Evolutionary conservation across 768 basidiomycete genomes (phyloP).

Genomic region (Kwoniella newhampshirensis): DNA sequence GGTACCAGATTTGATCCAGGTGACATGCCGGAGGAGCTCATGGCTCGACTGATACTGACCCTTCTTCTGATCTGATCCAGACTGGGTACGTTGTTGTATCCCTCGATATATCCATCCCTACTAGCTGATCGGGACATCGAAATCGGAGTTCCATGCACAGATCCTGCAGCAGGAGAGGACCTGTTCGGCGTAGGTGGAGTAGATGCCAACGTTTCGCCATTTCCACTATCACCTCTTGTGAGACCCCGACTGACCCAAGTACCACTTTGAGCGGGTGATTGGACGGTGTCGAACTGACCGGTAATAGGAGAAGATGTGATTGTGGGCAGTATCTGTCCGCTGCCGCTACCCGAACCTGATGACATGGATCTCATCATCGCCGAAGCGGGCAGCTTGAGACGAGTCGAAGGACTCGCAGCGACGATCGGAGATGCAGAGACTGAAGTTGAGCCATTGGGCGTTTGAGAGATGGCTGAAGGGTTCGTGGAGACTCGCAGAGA

Average conservation of each 20-base stretch:
- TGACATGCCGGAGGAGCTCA: neutral
- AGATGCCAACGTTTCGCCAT: too few species aligned
- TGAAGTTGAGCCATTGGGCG: neutral
- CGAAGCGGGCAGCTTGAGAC: constrained; percentile 36
- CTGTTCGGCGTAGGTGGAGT: neutral
- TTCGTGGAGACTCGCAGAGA: constrained; percentile 20
- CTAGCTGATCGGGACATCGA: constrained; percentile 15
- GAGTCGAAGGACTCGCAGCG: constrained; percentile 16
- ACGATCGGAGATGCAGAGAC: constrained; percentile 13
- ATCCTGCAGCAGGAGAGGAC: constrained; percentile 2
- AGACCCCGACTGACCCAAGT: too few species aligned
- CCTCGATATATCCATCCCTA: constrained; percentile 32
- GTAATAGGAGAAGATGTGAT: constrained; percentile 2
- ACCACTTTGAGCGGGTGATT: neutral
- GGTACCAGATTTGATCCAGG: neutral
- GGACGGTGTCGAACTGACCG: neutral
- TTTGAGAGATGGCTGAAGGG: constrained; percentile 3
- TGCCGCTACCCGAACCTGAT: constrained; percentile 7
- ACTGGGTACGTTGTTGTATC: constrained; percentile 43
- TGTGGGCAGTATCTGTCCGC: neutral
- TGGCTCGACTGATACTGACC: constrained; percentile 15
- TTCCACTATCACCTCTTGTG: too few species aligned
- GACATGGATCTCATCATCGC: constrained; percentile 40
- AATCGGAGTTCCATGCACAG: constrained; percentile 1
- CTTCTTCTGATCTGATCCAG: constrained; percentile 36